Base-by-base conservation (phyloP, 495 filamentous ascomycete genomes). In the Haplographium delicatum region DNA sequence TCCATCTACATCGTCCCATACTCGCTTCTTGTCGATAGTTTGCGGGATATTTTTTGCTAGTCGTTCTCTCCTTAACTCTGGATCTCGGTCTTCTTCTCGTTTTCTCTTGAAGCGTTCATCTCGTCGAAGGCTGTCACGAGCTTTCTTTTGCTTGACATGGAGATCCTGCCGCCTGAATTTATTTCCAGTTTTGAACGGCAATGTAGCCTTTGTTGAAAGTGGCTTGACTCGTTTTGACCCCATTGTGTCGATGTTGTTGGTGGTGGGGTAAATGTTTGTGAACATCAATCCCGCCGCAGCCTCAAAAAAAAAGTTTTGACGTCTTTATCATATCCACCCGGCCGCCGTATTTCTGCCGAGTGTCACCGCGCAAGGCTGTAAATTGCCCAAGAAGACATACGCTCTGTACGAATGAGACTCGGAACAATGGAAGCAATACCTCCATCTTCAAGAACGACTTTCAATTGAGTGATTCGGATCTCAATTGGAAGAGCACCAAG, bases 21-120 rank as follows among this genome's bases (percentile, higher is more conserved):
- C 80, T 62, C 93, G 72, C 74, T 96, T 96, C 39, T 82, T 79
- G 54, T 97, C 93, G 19, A 96, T 78, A 2, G 89, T 96, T 31
- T 80, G 63, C 2, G 93, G 89, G 31, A 90, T 73, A 69, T 96
- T 97, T 56, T 75, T 78, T 54, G 74, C 81, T 41, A 88, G 71
- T 56, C 93, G 76, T 45, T 84, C 77, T 45, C 78, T 79, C 44
- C 79, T 77, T 42, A 95, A 65, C 35, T 76, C 73, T n/a, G 93
- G 91, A 57, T 96, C 79, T 65, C 82, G 85, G 56, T 82, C 78
- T 67, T 98, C 93, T 63, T 93, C 85, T 63, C 80, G 84, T 66
- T 88, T 89, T 31, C 86, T 72, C 38, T 74, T 74, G 63, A 89
- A 86, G 37, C 89, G 83, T 51, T 84, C 78, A 51, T 86, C 85